Conservation (phyloP, 768 basidiomycete species). For the Mycena floridula region DNA sequence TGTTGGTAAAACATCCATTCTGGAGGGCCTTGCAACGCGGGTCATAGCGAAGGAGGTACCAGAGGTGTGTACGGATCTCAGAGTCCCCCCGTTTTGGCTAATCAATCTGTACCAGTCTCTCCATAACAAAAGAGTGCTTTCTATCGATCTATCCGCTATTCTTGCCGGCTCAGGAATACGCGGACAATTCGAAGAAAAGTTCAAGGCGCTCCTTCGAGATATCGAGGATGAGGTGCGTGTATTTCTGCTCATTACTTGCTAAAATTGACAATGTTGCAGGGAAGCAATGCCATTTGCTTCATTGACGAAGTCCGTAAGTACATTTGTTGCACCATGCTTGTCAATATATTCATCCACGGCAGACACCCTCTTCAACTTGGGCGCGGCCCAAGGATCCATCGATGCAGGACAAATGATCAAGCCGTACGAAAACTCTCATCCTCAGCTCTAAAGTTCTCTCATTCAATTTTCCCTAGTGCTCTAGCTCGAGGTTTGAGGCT, state of each 20-base stretch:
- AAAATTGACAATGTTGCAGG: constrained; percentile 26
- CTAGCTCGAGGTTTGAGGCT: constrained; percentile 83
- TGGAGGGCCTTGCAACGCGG: constrained; percentile 84
- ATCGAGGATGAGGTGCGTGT: constrained; percentile 89
- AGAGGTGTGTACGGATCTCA: constrained; percentile 52
- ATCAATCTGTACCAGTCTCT: constrained; percentile 48
- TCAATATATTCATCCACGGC: not conserved
- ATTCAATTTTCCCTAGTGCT: too few relatives aligned
- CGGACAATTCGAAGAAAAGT: constrained; percentile 91
- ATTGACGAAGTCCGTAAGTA: constrained; percentile 90
- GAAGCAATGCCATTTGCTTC: constrained; percentile 82
- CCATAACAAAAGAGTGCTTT: constrained; percentile 81
- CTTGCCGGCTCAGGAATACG: constrained; percentile 89
- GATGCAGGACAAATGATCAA: constrained; percentile 95
- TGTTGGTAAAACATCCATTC: constrained; percentile 89
- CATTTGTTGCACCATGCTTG: not conserved
- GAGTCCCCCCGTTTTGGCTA: not conserved
- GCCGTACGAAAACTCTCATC: too few relatives aligned
- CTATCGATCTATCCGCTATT: constrained; percentile 77
- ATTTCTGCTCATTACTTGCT: constrained; percentile 29
- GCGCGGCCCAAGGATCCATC: constrained; percentile 87
- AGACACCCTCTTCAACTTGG: constrained; percentile 83
- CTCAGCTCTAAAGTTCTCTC: too few relatives aligned
- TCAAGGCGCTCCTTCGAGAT: constrained; percentile 84
- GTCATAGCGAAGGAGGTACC: constrained; percentile 89